A percentile compares a stretch with the other conserved stretches of the same genome.
Evolutionary conservation across 2,329 filamentous ascomycete genomes (phyloP).

Genomic region (Penicillium hordei): DNA sequence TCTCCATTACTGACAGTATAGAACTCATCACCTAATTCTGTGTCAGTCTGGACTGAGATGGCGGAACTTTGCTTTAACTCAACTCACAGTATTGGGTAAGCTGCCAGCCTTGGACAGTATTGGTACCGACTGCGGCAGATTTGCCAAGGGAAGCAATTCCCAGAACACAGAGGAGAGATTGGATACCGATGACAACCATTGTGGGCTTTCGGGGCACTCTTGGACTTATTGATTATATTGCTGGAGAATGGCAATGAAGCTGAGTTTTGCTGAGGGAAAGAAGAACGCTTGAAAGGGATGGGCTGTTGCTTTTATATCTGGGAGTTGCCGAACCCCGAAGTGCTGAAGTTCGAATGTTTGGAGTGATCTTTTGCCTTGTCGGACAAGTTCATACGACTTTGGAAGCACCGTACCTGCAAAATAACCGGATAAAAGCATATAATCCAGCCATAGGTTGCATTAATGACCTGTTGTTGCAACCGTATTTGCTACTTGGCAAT

Average conservation of each 20-base stretch:
- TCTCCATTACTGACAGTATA: conserved; percentile 21
- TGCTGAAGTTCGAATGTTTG: background rate
- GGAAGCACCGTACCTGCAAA: background rate
- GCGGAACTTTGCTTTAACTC: background rate
- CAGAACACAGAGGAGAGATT: conserved; percentile 1
- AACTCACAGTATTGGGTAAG: background rate
- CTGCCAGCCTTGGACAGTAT: background rate
- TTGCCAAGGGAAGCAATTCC: conserved; percentile 3
- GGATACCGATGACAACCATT: conserved; percentile 7
- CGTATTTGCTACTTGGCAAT: background rate
- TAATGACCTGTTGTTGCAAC: conserved; percentile 6
- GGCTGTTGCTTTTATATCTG: background rate
- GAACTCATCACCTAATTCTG: conserved; percentile 14
- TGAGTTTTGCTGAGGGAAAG: background rate
- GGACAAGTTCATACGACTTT: conserved; percentile 1
- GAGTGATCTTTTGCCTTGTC: background rate
- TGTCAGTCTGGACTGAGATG: background rate
- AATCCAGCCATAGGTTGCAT: conserved; percentile 11
- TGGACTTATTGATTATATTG: background rate
- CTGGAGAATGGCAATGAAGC: background rate
- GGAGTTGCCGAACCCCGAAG: background rate
- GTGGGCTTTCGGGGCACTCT: background rate
- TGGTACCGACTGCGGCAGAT: background rate
- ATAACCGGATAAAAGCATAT: background rate
- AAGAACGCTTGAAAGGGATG: background rate